Base-by-base conservation (phyloP, 495 filamentous ascomycete genomes). In the Lophium mytilinum region DNA sequence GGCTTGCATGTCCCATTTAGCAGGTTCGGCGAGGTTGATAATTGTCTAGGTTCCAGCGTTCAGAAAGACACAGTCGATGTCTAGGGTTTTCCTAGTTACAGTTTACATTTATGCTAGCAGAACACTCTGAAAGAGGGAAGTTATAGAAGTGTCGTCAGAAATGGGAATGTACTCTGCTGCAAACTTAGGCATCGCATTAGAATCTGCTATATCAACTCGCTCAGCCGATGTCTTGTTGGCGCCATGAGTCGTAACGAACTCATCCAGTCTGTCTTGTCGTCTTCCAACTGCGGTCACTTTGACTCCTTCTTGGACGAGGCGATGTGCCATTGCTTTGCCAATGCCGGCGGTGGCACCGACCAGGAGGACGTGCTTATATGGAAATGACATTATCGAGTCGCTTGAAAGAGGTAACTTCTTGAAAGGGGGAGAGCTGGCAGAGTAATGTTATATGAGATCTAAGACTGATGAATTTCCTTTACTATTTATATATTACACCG, bases 321-420 rank as follows among this genome's bases (percentile, higher is more conserved):
- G 42, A 35, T 55, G 33, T 8, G 62, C 62, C 50, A 65, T 51
- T 18, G 54, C 54, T 47, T 14, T 34, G 21, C 62, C 62, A 30
- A 65, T 65, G 40, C 62, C 62, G n/a, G 58, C 50, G 4, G 62
- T 65, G 11, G 62, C 62, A n/a, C 62, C 62, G 49, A 64, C 57
- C 53, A 65, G 19, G 18, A 65, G 59, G 36, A 59, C 55, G 33
- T 65, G 54, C 17, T 62, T 62, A 46, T 65, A 65, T 21, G 54
- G 62, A 37, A 65, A 65, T 30, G 62, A 24, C 62, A 64, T 64
- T 45, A 21, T 53, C 39, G 17, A 46, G 9, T 34, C 11, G 48
- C 36, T 34, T 35, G 24, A 35, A 50, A 9, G 9, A 21, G 11
- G 4, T 50, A 35, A 30, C 48, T 50, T 30, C 24, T 30, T 30